A percentile compares a stretch with the other conserved stretches of the same genome.
These are phyloP conservation scores for Saccharum hybrid DNA, from an alignment of 202 grass and related monocot species.

Conservation along the genomic window DNA sequence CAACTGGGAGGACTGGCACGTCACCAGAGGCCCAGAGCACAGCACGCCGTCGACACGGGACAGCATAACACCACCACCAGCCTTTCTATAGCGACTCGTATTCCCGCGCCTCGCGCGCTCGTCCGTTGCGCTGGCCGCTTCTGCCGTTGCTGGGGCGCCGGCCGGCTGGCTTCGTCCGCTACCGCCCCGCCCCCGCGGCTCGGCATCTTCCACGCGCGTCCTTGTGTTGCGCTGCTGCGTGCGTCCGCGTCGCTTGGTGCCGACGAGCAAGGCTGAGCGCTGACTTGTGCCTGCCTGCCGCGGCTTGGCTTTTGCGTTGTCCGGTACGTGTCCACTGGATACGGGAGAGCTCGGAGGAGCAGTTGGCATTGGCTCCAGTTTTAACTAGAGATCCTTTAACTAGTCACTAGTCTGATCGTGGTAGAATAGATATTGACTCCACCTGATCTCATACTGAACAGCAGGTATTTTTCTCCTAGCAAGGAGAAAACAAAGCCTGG, in stretches of 20 bases:
- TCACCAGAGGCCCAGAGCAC: no score
- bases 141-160: neutral
- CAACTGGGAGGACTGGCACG: no score
- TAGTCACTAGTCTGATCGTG: conserved; percentile 5
- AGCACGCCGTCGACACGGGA: no score
- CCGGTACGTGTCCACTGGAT: neutral
- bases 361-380: neutral
- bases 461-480: neutral
- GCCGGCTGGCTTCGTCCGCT: conserved; percentile 28
- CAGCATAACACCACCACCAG: no score
- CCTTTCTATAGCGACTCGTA: no score
- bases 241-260: conserved; percentile 3
- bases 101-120: no score
- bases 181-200: neutral
- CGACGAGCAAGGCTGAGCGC: neutral
- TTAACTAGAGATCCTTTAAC: neutral
- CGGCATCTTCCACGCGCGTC: conserved; percentile 34
- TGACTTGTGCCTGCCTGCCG: neutral
- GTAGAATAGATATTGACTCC: neutral
- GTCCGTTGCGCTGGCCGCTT: neutral
- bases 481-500: neutral
- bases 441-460: neutral
- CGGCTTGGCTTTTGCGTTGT: conserved; percentile 20
- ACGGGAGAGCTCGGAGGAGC: neutral
- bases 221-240: neutral